Percentiles rank a stretch among this genome's conserved stretches.
phyloP scores from a whole-genome alignment of 805 yeast genomes.

The baker's yeast (Saccharomyces cerevisiae) region DNA sequence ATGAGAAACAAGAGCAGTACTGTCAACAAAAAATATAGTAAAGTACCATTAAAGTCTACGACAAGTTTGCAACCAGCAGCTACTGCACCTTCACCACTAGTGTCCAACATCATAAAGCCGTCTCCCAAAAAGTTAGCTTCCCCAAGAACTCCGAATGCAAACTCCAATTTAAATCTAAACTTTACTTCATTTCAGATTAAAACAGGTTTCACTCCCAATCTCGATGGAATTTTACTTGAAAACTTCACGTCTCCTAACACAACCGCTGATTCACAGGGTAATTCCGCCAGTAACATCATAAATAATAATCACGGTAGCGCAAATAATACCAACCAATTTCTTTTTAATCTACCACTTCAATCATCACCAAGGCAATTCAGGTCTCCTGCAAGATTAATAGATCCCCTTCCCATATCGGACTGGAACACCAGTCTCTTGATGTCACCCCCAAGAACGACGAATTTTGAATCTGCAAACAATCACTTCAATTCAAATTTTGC shows the following conservation, averaged over 20 bases:
- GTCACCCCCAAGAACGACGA: not conserved
- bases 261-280: not conserved
- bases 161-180: not conserved
- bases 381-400: conserved; percentile 5
- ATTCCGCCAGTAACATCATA: not conserved
- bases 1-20: conserved; percentile 18
- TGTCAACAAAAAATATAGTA: not conserved
- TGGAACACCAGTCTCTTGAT: not conserved
- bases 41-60: not conserved
- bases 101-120: conserved; percentile 2
- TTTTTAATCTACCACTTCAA: conserved; percentile 4
- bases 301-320: not conserved
- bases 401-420: not conserved
- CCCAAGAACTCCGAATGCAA: conserved; percentile 1
- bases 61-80: not conserved
- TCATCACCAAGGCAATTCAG: conserved; percentile 11
- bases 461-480: not conserved
- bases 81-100: not conserved
- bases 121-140: not conserved
- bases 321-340: conserved; percentile 2
- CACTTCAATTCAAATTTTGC: not conserved
- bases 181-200: not conserved
- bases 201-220: not conserved
- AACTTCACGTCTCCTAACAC: not conserved
- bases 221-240: not conserved